Evolutionary conservation across 768 basidiomycete species (phyloP), one percentile per base, ranked within the genome.

Genomic region (Hygrophorus russula): DNA sequence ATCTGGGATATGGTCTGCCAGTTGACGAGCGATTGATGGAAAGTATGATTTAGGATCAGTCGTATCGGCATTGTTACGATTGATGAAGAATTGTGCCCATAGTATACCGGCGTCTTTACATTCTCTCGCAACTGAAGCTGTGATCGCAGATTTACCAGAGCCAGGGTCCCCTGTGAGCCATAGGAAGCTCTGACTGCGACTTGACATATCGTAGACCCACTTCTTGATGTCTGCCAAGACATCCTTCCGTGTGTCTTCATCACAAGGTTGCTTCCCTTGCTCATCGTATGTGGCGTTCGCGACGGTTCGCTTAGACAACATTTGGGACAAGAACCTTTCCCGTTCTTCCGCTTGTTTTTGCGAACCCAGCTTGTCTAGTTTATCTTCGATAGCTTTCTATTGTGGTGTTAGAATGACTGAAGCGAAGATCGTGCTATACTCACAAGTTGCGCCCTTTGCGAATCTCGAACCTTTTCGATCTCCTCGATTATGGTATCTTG

Each of bases 31-130:
- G 33, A 53, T 50, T 9, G 52, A 50, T 5, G 52, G 54, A 12
- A 53, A 50, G 24, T 50, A 53, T 5, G 31, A 20, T 27, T 45
- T 47, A 0, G 49, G 49, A n/a, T 53, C 47, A 12, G 42, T 49
- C 5, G 48, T 51, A 14, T 47, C 39, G 13, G 33, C 43, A 17
- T 45, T 45, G 15, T 49, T 51, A 14, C 49, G 49, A 45, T 49
- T 49, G 46, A 52, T 46, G 38, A 52, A 52, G 36, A 49, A 49
- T 36, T 52, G 45, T 7, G 51, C 53, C 51, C 52, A 50, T 5
- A 55, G 38, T 3, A 39, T 37, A 1, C 41, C 44, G 31, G 45
- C 44, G 31, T 50, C 52, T 27, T 45, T 49, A 38, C 47, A 51
- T 19, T 36, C 40, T 30, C 46, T 39, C 2, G 49, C 49, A 28